Evolutionary conservation across 176 grass and related monocot genomes (phyloP).

Genomic region (Hyparrhenia diplandra): DNA sequence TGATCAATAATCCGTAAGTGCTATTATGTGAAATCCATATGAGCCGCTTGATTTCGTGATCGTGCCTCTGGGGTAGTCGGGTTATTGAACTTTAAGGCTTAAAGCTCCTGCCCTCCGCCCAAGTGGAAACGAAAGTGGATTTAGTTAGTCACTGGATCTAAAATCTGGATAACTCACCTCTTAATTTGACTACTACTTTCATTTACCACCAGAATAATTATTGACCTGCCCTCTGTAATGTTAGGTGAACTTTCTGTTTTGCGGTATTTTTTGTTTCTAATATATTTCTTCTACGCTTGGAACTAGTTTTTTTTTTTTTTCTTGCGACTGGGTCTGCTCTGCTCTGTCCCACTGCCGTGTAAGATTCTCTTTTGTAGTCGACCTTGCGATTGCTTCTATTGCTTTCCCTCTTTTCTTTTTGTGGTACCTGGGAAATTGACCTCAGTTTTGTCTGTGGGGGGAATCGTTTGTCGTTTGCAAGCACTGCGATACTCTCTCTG

Average conservation of each 20-base stretch:
- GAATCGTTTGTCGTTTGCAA: neutral
- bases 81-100: neutral
- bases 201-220: constrained; percentile 6
- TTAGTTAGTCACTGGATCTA: constrained; percentile 17
- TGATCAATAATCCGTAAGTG: constrained; percentile 77
- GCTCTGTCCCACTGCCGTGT: neutral
- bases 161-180: constrained; percentile 4
- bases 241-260: neutral
- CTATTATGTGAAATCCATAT: neutral
- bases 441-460: neutral
- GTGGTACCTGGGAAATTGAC: neutral
- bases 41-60: neutral
- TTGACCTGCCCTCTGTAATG: neutral
- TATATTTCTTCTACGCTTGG: neutral
- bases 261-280: neutral
- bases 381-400: constrained; percentile 4
- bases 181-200: neutral
- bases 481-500: neutral
- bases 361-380: neutral
- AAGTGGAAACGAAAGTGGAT: neutral
- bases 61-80: neutral
- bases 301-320: neutral
- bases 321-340: neutral
- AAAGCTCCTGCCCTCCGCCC: neutral
- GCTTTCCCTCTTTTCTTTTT: neutral